Base-by-base conservation (phyloP, 345 rosid genomes). In the Dovyalis caffra region DNA sequence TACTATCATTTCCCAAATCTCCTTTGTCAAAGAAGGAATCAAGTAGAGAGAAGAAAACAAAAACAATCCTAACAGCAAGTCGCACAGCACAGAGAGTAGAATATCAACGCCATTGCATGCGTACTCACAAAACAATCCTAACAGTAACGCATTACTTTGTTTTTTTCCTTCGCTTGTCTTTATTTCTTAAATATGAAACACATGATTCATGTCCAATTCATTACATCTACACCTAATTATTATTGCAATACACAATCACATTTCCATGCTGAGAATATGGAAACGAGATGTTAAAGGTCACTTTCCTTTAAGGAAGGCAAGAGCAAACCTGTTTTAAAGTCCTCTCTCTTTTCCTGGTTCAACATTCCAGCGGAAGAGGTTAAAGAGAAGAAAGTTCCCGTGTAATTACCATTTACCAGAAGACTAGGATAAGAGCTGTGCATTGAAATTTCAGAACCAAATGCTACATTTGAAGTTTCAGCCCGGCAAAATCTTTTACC, bases 401-500 rank as follows among this genome's bases (percentile, higher is more conserved):
- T 40, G 10, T 40, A 12, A 40, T 40, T 40, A 40, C 47, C 3
- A 16, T 40, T 12, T 10, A 40, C 15, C 3, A 40, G 18, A 43
- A 43, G 47, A 43, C 47, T 43, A 43, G 14, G 47, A 43, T 5
- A 43, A 11, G 47, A 12, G 3, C 47, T 12, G 47, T 43, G 3
- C 47, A 56, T 15, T 21, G 16, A 1, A 64, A 63, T 5, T 66
- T 38, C 25, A 61, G 18, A 6, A 23, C 45, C 18, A 10, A 45
- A 28, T 8, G 72, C 64, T 64, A 18, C 18, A 18, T 31, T 57
- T 66, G 75, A 51, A 70, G 72, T 61, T 85, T 56, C 23, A 86
- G 64, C 47, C 88, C 89, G 18, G 97, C 93, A 80, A 92, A 92
- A 81, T 86, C 93, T 40, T 85, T 85, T 6, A 88, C 89, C 11